Conservation (phyloP, 768 basidiomycete species). For the Boletellus emodensis region DNA sequence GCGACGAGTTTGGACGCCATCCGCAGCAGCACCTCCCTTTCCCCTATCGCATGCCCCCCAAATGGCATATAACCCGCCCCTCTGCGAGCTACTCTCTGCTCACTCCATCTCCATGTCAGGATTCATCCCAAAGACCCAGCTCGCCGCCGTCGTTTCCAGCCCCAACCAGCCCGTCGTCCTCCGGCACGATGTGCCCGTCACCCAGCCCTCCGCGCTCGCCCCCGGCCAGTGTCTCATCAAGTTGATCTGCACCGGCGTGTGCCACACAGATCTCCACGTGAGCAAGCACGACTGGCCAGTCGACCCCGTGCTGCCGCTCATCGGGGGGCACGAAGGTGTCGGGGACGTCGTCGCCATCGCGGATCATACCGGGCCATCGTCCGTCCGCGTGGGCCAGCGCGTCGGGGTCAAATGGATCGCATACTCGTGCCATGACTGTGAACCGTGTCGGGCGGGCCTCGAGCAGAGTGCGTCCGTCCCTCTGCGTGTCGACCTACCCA, state of each 20-base stretch:
- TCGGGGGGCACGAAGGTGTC: constrained; percentile 85
- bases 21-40: too few relatives aligned
- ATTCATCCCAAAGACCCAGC: constrained; percentile 39
- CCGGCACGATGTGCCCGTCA: constrained; percentile 51
- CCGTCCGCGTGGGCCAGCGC: constrained; percentile 70
- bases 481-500: neutral
- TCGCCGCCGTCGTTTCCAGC: constrained; percentile 37
- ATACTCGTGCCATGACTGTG: constrained; percentile 70
- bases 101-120: neutral
- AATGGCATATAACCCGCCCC: too few relatives aligned
- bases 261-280: constrained; percentile 81
- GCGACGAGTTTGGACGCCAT: too few relatives aligned
- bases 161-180: constrained; percentile 31
- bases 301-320: constrained; percentile 56
- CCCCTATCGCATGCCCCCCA: too few relatives aligned
- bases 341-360: constrained; percentile 80
- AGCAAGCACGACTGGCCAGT: constrained; percentile 79
- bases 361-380: constrained; percentile 50
- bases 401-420: constrained; percentile 86
- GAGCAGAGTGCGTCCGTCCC: constrained; percentile 59
- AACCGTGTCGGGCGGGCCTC: constrained; percentile 68
- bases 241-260: constrained; percentile 76
- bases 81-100: neutral
- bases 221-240: constrained; percentile 76
- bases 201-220: constrained; percentile 47